A percentile compares a stretch with the other conserved stretches of the same genome.
phyloP scores from a whole-genome alignment of 129 eudicot species.

The Ambrosia trifida region DNA sequence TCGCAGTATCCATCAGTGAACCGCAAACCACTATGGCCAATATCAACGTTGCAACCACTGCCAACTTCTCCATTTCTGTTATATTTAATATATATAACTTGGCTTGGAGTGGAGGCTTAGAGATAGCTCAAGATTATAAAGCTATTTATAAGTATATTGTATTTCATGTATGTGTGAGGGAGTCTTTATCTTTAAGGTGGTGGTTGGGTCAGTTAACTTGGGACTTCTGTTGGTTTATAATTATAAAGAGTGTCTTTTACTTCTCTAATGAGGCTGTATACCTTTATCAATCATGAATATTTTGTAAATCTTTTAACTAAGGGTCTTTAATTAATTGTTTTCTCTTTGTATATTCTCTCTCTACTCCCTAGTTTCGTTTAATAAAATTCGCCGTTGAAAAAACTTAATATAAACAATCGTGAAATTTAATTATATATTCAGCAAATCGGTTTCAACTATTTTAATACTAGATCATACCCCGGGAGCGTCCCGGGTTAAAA shows the following conservation, averaged over 20 bases:
- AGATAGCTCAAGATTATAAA: conserved; percentile 23
- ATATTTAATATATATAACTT: background rate
- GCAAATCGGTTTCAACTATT: background rate
- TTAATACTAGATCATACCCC: too few species aligned
- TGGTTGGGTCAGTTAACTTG: conserved; percentile 34
- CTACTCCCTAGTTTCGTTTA: too few species aligned
- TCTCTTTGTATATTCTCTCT: too few species aligned
- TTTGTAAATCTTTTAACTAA: background rate
- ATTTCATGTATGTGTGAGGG: conserved; percentile 16
- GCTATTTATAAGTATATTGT: conserved; percentile 26
- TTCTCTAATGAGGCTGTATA: conserved; percentile 10
- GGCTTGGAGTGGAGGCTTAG: conserved; percentile 19
- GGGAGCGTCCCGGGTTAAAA: too few species aligned
- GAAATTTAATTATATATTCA: too few species aligned
- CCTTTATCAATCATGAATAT: background rate
- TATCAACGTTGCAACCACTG: conserved; percentile 28
- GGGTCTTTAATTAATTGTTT: background rate
- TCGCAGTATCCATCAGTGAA: conserved; percentile 26
- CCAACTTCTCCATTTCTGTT: conserved; percentile 26
- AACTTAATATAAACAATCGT: too few species aligned
- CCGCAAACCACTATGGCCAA: conserved; percentile 25
- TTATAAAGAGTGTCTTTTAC: conserved; percentile 16
- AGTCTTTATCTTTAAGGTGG: conserved; percentile 35
- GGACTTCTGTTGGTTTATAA: conserved; percentile 7
- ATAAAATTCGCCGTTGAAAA: too few species aligned